Conservation (phyloP, 2,329 filamentous ascomycete genomes). For the Pestalotiopsis sp. region DNA sequence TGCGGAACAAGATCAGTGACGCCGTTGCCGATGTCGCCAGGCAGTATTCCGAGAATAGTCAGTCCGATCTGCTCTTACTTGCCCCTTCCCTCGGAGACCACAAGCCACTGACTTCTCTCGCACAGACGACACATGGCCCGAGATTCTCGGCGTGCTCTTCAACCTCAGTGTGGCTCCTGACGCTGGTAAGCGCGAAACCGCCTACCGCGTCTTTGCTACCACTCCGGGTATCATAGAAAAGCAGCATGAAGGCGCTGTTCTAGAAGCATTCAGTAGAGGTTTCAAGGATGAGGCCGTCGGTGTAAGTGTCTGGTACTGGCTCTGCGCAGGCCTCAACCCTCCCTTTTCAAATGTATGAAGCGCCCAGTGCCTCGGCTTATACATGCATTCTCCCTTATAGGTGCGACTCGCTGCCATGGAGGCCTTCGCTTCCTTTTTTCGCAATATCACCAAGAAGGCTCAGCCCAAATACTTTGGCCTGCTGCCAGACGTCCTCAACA, state of each 20-base stretch:
- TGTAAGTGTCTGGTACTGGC: slow-evolving; percentile 48
- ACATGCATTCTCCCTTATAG: slow-evolving; percentile 40
- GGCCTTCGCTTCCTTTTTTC: slow-evolving; percentile 95
- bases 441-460: slow-evolving; percentile 83
- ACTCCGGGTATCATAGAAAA: slow-evolving; percentile 95
- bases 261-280: slow-evolving; percentile 85
- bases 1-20: slow-evolving; percentile 95
- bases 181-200: slow-evolving; percentile 82
- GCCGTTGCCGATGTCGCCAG: slow-evolving; percentile 95
- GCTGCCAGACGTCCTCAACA: slow-evolving; percentile 90
- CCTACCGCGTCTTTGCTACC: slow-evolving; percentile 93
- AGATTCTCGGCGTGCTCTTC: slow-evolving; percentile 84
- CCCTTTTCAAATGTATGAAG: neutral
- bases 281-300: slow-evolving; percentile 87
- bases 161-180: slow-evolving; percentile 87
- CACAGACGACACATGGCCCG: slow-evolving; percentile 82
- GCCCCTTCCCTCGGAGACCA: neutral
- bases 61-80: slow-evolving; percentile 30
- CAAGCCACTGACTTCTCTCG: slow-evolving; percentile 19
- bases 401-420: slow-evolving; percentile 95
- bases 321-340: slow-evolving; percentile 14
- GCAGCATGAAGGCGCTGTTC: slow-evolving; percentile 89
- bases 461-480: slow-evolving; percentile 87
- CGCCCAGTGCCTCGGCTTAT: neutral
- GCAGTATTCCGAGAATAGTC: slow-evolving; percentile 92